These are phyloP conservation scores for Termitomyces sp. DNA, from an alignment of 768 basidiomycete species.

Conservation along the genomic window DNA sequence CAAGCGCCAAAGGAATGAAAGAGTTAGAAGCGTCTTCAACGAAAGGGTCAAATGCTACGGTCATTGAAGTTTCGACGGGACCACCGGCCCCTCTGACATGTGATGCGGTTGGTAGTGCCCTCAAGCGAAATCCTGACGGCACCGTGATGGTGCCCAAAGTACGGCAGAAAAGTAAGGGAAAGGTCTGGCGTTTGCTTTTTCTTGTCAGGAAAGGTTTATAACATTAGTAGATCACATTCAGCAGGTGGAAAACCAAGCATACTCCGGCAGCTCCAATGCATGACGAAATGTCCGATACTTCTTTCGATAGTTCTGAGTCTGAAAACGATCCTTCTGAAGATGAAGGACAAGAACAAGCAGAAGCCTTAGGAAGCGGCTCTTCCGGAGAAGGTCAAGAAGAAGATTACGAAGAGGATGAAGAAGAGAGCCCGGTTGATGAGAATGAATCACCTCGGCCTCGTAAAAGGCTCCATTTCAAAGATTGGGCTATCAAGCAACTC, in stretches of 20 bases:
- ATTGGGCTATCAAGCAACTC: conserved; percentile 84
- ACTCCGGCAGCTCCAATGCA: conserved; percentile 17
- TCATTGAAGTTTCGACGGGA: background rate
- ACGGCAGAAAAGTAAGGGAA: conserved; percentile 35
- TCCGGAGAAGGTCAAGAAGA: background rate
- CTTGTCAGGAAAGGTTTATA: background rate
- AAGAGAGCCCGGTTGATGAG: conserved; percentile 14
- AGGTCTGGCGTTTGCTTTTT: conserved; percentile 29
- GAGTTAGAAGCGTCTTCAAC: conserved; percentile 1
- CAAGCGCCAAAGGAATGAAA: background rate
- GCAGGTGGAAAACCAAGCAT: conserved; percentile 42
- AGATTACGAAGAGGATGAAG: conserved; percentile 17
- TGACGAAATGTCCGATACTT: conserved; percentile 50
- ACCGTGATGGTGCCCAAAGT: conserved; percentile 45
- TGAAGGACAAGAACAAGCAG: conserved; percentile 9
- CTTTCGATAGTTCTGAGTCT: conserved; percentile 78
- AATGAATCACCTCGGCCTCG: conserved; percentile 22
- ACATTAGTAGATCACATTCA: conserved; percentile 30
- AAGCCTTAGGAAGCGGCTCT: conserved; percentile 6
- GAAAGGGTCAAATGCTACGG: background rate
- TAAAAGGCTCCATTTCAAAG: conserved; percentile 66
- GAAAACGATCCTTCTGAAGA: conserved; percentile 43
- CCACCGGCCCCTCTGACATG: conserved; percentile 14
- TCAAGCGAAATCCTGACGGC: conserved; percentile 65
- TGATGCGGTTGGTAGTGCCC: conserved; percentile 51